Evolutionary conservation across 2,329 filamentous ascomycete species (phyloP).

Genomic region (Ascochyta pisi): DNA sequence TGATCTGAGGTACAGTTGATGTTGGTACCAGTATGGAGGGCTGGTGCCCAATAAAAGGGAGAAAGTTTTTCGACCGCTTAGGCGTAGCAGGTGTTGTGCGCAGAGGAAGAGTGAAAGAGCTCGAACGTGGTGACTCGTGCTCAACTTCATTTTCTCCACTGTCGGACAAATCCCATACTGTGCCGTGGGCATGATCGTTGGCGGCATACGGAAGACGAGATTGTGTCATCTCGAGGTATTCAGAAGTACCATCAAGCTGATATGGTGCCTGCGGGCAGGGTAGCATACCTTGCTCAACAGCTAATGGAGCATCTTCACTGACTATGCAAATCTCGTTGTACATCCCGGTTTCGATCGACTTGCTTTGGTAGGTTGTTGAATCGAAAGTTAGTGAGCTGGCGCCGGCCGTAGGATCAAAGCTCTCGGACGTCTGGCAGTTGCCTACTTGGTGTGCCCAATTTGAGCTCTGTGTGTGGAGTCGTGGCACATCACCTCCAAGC

Average conservation of each 20-base stretch:
- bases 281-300: not conserved
- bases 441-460: too few relatives aligned
- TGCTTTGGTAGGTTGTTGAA: too few relatives aligned
- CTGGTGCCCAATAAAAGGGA: not conserved
- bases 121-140: not conserved
- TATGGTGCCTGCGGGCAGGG: not conserved
- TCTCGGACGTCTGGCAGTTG: not conserved
- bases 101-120: not conserved
- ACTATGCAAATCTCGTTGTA: not conserved
- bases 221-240: not conserved
- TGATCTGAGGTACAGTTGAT: not conserved
- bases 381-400: too few relatives aligned
- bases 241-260: slow-evolving; percentile 4
- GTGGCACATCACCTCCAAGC: not conserved
- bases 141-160: not conserved
- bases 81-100: not conserved
- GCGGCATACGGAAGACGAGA: too few relatives aligned
- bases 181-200: not conserved
- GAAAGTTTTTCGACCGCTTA: not conserved
- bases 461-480: not conserved
- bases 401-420: not conserved
- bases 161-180: not conserved
- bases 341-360: not conserved
- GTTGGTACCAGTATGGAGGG: too few relatives aligned
- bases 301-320: not conserved